Evolutionary conservation across 2,329 filamentous ascomycete species (phyloP), one percentile per base, ranked within the genome.

Genomic region (Diplodia seriata): DNA sequence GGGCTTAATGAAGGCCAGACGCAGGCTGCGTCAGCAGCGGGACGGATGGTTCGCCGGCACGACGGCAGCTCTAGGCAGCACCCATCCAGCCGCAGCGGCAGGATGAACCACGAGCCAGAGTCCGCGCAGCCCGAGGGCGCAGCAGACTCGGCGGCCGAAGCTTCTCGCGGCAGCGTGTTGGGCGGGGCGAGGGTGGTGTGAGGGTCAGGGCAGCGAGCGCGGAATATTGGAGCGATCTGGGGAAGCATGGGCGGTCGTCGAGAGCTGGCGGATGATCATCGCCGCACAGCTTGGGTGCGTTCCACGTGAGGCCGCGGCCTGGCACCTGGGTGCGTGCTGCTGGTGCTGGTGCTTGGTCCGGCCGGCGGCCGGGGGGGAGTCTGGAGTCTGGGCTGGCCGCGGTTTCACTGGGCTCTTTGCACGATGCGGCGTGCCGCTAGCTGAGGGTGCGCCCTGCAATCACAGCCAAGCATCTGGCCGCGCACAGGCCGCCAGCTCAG

Each of bases 1-100:
- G 31, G 55, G 18, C 38, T 31, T 50, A 63, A 63, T 63, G 59
- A 63, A 63, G n/a, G 31, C 59, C 59, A 63, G 47, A 63, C 59
- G 31, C 59, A 29, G 47, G 56, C 59, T 63, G 59, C 59, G 59
- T 63, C 59, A 63, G 59, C 59, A 50, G 38, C 43, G 47, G 47
- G 14, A 36, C 59, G 59, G 59, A 50, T 26, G 26, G 26, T n/a
- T 36, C 18, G 20, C 36, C 36, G 43, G 31, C 33, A 59, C 20
- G 12, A 3, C 36, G 54, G 54, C 54, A 26, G 33, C n/a, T 50
- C 26, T 26, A 49, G 56, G 56, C 56, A 59, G 38, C 55, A 56
- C n/a, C 20, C 49, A 9, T 38, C 31, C 15, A 59, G 14, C 20
- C 23, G 56, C 56, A 59, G 36, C 56, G 26, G 56, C 56, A 47